Evolutionary conservation across 306 rosid genomes (phyloP).

Genomic region (Aeschynomene evenia): DNA sequence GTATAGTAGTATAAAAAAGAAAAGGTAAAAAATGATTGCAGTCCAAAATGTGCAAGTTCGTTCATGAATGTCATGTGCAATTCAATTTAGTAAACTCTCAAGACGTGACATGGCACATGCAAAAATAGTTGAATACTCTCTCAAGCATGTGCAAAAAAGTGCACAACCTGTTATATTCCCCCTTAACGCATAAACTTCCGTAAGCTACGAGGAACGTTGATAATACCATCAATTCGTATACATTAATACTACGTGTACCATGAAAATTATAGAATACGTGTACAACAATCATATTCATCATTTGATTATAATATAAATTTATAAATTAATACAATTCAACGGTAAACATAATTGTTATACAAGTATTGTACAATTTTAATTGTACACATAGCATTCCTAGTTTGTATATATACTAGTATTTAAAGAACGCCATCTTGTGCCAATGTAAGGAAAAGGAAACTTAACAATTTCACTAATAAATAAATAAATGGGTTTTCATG

Average conservation of each 20-base stretch:
- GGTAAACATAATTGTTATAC: too few relatives aligned
- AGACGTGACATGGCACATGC: constrained; percentile 33
- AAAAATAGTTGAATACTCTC: constrained; percentile 10
- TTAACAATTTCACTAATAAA: not conserved
- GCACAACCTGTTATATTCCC: constrained; percentile 1
- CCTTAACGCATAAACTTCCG: constrained; percentile 7
- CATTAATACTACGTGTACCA: too few relatives aligned
- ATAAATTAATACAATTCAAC: too few relatives aligned
- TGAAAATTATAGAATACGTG: too few relatives aligned
- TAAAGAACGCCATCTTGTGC: constrained; percentile 11
- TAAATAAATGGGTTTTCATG: not conserved
- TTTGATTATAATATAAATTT: too few relatives aligned
- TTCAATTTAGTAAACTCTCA: constrained; percentile 11
- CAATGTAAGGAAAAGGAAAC: not conserved
- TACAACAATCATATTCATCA: too few relatives aligned
- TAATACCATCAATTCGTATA: too few relatives aligned
- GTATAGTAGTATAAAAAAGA: too few relatives aligned
- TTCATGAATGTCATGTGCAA: not conserved
- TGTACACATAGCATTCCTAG: too few relatives aligned
- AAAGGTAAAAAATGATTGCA: not conserved
- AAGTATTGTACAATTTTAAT: too few relatives aligned
- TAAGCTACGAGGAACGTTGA: not conserved
- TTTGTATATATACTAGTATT: too few relatives aligned
- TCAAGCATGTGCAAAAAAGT: constrained; percentile 38
- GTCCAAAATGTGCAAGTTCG: not conserved